Evolutionary conservation across 257 asterid genomes (phyloP).

Genomic region (Euphrasia confusa): DNA sequence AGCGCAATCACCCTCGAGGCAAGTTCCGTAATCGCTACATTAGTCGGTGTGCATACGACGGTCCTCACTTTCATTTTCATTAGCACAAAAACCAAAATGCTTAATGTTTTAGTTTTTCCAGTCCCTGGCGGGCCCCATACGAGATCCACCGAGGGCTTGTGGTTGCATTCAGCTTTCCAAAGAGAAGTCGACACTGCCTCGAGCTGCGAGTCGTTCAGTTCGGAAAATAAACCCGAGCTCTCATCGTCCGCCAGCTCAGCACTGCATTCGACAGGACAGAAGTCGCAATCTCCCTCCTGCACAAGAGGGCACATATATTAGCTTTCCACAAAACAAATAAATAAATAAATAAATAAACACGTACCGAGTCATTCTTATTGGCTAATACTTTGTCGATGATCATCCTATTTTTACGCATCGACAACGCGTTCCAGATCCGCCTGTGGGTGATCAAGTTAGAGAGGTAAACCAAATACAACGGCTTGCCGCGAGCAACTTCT

Average conservation of each 20-base stretch:
- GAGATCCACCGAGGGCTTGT: conserved; percentile 35
- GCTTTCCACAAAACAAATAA: no score
- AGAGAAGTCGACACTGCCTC: conserved; percentile 36
- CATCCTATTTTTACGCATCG: conserved; percentile 30
- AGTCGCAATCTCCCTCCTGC: conserved; percentile 31
- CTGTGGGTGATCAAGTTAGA: conserved; percentile 30
- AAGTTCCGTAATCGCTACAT: conserved; percentile 49
- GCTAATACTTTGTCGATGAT: conserved; percentile 32
- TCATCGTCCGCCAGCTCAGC: conserved; percentile 19
- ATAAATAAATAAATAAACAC: no score
- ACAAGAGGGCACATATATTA: not conserved
- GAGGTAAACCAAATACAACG: conserved; percentile 38
- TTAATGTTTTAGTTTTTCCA: conserved; percentile 46
- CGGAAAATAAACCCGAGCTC: conserved; percentile 15
- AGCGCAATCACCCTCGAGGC: conserved; percentile 38
- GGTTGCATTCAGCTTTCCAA: conserved; percentile 18
- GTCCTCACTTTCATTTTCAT: conserved; percentile 38
- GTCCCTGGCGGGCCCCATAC: conserved; percentile 72
- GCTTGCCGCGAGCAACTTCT: conserved; percentile 4
- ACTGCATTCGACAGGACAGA: conserved; percentile 18
- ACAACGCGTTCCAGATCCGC: conserved; percentile 46
- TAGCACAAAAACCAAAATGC: conserved; percentile 35
- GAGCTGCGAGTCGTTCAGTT: conserved; percentile 38
- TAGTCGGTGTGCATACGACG: conserved; percentile 57
- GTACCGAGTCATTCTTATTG: conserved; percentile 25